These are phyloP conservation scores for Xylona heveae DNA, from an alignment of 495 filamentous ascomycete genomes.

Conservation along the genomic window DNA sequence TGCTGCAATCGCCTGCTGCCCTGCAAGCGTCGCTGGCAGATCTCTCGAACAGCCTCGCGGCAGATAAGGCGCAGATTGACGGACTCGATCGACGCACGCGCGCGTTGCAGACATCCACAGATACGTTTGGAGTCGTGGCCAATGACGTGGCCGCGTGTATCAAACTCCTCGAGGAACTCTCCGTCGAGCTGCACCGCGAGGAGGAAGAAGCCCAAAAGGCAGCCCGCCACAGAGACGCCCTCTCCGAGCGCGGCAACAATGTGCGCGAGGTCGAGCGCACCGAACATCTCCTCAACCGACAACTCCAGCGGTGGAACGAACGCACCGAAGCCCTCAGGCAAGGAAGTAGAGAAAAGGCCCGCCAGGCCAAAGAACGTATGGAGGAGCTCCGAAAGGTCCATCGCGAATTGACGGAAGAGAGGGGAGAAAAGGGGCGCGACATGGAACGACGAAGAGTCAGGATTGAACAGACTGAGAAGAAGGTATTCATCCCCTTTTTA, in stretches of 20 bases:
- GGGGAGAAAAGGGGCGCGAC: conserved; percentile 62
- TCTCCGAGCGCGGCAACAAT: conserved; percentile 68
- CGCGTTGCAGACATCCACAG: conserved; percentile 77
- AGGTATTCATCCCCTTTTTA: conserved; percentile 32
- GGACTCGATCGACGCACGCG: conserved; percentile 63
- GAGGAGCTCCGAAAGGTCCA: conserved; percentile 71
- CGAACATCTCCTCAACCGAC: conserved; percentile 63
- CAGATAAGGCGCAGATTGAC: conserved; percentile 69
- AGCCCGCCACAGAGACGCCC: conserved; percentile 58
- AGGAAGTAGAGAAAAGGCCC: conserved; percentile 59
- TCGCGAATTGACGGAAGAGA: conserved; percentile 61
- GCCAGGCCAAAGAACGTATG: conserved; percentile 65
- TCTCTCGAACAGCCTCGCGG: conserved; percentile 48
- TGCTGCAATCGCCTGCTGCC: conserved; percentile 63
- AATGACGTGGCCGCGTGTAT: conserved; percentile 69
- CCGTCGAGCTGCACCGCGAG: conserved; percentile 63
- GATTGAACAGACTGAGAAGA: conserved; percentile 97
- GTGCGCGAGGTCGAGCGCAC: conserved; percentile 79
- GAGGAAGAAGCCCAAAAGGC: conserved; percentile 72
- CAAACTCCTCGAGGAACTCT: conserved; percentile 74
- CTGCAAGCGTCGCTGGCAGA: conserved; percentile 67
- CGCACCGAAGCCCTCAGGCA: conserved; percentile 62
- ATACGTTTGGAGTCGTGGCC: conserved; percentile 66
- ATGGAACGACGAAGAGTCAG: conserved; percentile 77
- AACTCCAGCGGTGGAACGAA: conserved; percentile 63